A percentile compares a stretch with the other conserved stretches of the same genome.
phyloP scores from a whole-genome alignment of 23 red algal species.

The Gracilaria domingensis region DNA sequence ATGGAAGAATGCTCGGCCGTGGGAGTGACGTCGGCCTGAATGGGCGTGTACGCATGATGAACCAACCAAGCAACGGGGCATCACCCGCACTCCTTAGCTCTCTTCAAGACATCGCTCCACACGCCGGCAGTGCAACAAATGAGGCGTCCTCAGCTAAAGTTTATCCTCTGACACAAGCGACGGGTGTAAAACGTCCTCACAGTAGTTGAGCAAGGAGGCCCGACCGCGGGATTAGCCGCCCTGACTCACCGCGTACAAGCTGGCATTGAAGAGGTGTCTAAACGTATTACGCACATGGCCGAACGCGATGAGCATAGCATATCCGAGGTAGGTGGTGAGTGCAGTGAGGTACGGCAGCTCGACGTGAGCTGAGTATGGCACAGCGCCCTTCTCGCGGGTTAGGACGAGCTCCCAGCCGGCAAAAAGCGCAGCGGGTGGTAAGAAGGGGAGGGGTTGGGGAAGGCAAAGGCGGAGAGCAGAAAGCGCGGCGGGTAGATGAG shows the following conservation, averaged over 20 bases:
- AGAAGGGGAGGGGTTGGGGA: slow-evolving; percentile 3
- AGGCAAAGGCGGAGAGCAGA: too few relatives aligned
- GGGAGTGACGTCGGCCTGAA: background rate
- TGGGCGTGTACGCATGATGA: slow-evolving; percentile 21
- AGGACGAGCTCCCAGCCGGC: background rate
- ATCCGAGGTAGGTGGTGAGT: slow-evolving; percentile 81
- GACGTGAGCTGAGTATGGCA: slow-evolving; percentile 19
- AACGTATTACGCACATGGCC: slow-evolving; percentile 83
- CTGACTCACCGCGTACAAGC: slow-evolving; percentile 24
- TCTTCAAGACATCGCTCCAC: slow-evolving; percentile 82
- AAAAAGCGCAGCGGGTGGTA: background rate
- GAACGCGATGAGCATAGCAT: slow-evolving; percentile 86
- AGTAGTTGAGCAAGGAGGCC: slow-evolving; percentile 81
- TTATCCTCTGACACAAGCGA: slow-evolving; percentile 88
- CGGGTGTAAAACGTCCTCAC: slow-evolving; percentile 99
- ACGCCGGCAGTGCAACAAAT: slow-evolving; percentile 89
- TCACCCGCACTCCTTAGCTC: slow-evolving; percentile 52
- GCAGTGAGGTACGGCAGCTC: too few relatives aligned
- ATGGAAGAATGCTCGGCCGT: background rate
- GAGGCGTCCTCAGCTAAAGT: slow-evolving; percentile 94
- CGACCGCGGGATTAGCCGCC: slow-evolving; percentile 33
- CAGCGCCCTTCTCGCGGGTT: background rate
- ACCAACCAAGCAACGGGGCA: slow-evolving; percentile 31
- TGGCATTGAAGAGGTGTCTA: too few relatives aligned
- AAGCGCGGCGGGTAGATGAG: background rate